Evolutionary conservation across 2,329 filamentous ascomycete species (phyloP).

Genomic region (Arthrinium puccinioides): DNA sequence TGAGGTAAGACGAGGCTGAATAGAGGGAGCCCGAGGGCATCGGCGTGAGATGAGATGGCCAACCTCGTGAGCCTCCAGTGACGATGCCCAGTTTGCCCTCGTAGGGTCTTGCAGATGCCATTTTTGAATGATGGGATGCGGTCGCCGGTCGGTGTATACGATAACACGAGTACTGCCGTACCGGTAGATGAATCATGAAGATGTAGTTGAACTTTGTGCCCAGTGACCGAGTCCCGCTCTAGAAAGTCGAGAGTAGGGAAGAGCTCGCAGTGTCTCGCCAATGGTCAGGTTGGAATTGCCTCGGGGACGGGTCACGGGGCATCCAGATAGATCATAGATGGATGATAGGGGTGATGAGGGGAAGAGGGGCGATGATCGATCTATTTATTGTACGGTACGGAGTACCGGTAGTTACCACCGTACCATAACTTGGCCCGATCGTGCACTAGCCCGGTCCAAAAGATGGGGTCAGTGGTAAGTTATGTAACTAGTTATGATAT

Average conservation of each 20-base stretch:
- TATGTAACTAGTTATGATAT: too few relatives aligned
- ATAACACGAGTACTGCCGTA: not conserved
- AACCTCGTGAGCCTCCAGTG: slow-evolving; percentile 38
- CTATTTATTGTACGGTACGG: too few relatives aligned
- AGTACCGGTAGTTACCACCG: too few relatives aligned
- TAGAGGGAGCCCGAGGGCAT: not conserved
- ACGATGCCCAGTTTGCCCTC: slow-evolving; percentile 40
- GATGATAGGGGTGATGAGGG: not conserved
- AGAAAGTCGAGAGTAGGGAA: not conserved
- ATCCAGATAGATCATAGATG: not conserved
- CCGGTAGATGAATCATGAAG: too few relatives aligned
- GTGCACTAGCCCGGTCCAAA: too few relatives aligned
- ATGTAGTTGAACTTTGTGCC: too few relatives aligned
- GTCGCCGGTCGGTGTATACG: not conserved
- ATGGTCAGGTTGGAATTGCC: too few relatives aligned
- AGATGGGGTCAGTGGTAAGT: too few relatives aligned
- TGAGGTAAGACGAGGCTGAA: not conserved
- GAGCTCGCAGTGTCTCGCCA: not conserved
- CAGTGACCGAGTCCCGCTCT: too few relatives aligned
- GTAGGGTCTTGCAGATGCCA: slow-evolving; percentile 3
- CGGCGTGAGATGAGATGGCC: not conserved
- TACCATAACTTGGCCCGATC: too few relatives aligned
- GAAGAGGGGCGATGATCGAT: not conserved
- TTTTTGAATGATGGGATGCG: not conserved
- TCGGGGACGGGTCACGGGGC: not conserved